phyloP scores from a whole-genome alignment of 1,139 yeast genomes.

The Suhomyces wounanorum region DNA sequence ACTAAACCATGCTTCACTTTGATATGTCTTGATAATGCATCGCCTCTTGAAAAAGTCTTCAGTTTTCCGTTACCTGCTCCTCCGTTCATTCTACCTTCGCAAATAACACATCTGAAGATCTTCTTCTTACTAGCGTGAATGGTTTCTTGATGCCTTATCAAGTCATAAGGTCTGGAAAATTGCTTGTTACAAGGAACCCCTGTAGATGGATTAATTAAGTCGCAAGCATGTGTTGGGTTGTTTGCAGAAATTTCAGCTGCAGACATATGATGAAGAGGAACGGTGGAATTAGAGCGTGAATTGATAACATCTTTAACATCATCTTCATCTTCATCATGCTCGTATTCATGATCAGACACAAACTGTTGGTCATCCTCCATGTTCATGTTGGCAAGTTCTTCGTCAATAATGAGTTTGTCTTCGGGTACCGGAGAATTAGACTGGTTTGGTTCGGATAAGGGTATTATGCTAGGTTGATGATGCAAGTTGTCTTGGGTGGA shows the following conservation, averaged over 20 bases:
- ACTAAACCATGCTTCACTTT: constrained; percentile 51
- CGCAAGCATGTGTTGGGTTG: constrained; percentile 45
- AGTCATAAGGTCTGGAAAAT: constrained; percentile 51
- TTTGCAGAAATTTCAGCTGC: constrained; percentile 22
- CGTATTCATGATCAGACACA: constrained; percentile 8
- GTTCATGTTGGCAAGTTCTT: constrained; percentile 13
- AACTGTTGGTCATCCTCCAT: constrained; percentile 11
- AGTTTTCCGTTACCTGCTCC: constrained; percentile 62
- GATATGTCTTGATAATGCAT: constrained; percentile 51
- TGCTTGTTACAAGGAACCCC: constrained; percentile 48
- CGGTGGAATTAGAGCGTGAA: neutral
- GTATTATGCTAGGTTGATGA: constrained; percentile 1
- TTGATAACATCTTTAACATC: neutral
- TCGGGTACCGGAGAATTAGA: constrained; percentile 2
- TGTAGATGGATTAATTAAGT: constrained; percentile 58
- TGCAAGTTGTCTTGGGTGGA: constrained; percentile 10
- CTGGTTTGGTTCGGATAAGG: constrained; percentile 1
- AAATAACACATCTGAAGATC: constrained; percentile 50
- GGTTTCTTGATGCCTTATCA: constrained; percentile 53
- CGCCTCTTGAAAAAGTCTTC: constrained; percentile 52
- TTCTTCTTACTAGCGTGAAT: constrained; percentile 52
- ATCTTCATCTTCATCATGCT: constrained; percentile 11
- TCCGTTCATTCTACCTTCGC: constrained; percentile 51
- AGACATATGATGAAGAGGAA: constrained; percentile 9
- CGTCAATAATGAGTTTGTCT: constrained; percentile 9